Conservation (phyloP, 2,329 filamentous ascomycete species). For the Chrysoporthe puriensis region DNA sequence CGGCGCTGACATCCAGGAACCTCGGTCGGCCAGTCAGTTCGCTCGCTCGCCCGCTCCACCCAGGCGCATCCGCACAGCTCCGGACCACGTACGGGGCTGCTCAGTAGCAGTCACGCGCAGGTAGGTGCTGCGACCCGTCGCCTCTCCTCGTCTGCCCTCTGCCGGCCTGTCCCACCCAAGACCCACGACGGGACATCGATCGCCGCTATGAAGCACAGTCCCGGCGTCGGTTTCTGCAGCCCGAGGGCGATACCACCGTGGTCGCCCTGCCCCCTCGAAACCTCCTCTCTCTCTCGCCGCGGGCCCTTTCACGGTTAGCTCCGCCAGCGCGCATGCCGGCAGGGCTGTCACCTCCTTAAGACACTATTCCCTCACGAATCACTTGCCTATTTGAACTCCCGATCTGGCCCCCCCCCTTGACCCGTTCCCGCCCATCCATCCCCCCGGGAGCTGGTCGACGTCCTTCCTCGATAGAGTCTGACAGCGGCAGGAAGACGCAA, state of each 20-base stretch:
- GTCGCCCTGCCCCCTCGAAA: background rate
- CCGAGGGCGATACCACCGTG: background rate
- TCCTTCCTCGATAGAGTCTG: background rate
- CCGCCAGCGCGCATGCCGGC: conserved; percentile 1
- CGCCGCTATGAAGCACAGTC: too few relatives aligned
- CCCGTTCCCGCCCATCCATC: background rate
- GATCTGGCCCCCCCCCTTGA: background rate
- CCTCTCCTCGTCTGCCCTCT: too few relatives aligned
- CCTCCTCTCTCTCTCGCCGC: background rate
- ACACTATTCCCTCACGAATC: background rate
- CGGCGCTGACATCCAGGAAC: too few relatives aligned
- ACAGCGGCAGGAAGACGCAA: conserved; percentile 11
- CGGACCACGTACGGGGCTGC: too few relatives aligned
- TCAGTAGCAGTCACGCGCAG: too few relatives aligned
- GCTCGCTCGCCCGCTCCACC: too few relatives aligned
- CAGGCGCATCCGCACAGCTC: too few relatives aligned
- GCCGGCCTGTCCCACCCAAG: too few relatives aligned
- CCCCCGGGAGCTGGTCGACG: background rate
- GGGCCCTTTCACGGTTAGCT: background rate
- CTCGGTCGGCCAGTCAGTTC: too few relatives aligned
- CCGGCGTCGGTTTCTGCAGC: too few relatives aligned
- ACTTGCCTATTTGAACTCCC: conserved; percentile 13
- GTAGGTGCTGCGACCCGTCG: too few relatives aligned
- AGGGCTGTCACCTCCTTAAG: background rate
- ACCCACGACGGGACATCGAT: too few relatives aligned